phyloP scores from a whole-genome alignment of 2,329 filamentous ascomycete species.

The Penicillium janthinellum region DNA sequence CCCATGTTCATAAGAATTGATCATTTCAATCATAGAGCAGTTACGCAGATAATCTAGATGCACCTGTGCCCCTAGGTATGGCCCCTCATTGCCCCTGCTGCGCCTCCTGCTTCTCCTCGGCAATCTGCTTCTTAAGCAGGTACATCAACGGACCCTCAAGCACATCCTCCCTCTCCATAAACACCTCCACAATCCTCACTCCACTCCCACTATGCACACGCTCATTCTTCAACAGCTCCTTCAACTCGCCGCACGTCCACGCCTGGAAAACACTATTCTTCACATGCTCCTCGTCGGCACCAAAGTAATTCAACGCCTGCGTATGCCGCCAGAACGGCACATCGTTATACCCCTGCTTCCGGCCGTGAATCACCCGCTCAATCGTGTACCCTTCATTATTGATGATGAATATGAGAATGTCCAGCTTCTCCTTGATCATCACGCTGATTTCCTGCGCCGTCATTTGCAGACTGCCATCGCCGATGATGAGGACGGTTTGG shows the following conservation, averaged over 20 bases:
- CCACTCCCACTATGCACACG: slow-evolving; percentile 42
- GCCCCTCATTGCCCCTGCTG: not conserved
- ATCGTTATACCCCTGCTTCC: slow-evolving; percentile 58
- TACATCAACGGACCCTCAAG: slow-evolving; percentile 33
- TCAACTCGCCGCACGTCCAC: slow-evolving; percentile 51
- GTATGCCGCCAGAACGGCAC: slow-evolving; percentile 56
- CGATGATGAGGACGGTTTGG: slow-evolving; percentile 61
- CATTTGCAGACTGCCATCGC: slow-evolving; percentile 67
- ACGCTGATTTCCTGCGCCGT: slow-evolving; percentile 67
- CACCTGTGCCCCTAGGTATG: no score
- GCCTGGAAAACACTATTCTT: slow-evolving; percentile 46
- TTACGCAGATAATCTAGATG: not conserved
- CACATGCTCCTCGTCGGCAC: slow-evolving; percentile 41
- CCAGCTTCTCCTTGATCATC: slow-evolving; percentile 58
- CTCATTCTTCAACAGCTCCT: slow-evolving; percentile 41
- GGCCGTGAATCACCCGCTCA: slow-evolving; percentile 60
- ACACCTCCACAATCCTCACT: slow-evolving; percentile 47
- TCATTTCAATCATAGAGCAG: not conserved
- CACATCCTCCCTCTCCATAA: slow-evolving; percentile 44
- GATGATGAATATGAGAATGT: slow-evolving; percentile 55
- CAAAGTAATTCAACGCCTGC: slow-evolving; percentile 53
- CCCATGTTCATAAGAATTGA: not conserved
- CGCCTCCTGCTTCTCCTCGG: slow-evolving; percentile 23
- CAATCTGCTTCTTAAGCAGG: slow-evolving; percentile 35
- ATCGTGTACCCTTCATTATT: slow-evolving; percentile 65